These are phyloP conservation scores for Ocimum tenuiflorum DNA, from an alignment of 257 asterid genomes.

Conservation along the genomic window DNA sequence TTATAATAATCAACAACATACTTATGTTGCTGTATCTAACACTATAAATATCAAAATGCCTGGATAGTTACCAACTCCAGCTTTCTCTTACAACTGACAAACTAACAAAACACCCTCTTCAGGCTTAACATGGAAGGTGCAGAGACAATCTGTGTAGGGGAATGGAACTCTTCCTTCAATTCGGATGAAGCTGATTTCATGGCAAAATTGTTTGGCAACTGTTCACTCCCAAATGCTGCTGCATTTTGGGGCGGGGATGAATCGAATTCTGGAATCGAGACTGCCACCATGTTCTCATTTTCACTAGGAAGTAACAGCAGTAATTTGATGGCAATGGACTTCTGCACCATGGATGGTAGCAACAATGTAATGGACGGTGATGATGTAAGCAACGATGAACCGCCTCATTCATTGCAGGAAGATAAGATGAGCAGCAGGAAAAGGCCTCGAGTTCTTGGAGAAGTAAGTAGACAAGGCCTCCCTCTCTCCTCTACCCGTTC, in stretches of 20 bases:
- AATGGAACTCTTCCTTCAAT: slow-evolving; percentile 42
- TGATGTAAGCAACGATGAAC: slow-evolving; percentile 29
- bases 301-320: not conserved
- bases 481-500: not conserved
- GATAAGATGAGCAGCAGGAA: slow-evolving; percentile 32
- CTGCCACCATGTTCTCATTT: slow-evolving; percentile 22
- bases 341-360: slow-evolving; percentile 16
- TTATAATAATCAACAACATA: not conserved
- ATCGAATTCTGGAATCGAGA: slow-evolving; percentile 9
- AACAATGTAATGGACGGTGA: slow-evolving; percentile 29
- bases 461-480: slow-evolving; percentile 19
- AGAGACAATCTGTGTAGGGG: slow-evolving; percentile 35
- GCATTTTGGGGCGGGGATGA: slow-evolving; percentile 25
- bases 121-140: slow-evolving; percentile 36
- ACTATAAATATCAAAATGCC: slow-evolving; percentile 27
- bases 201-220: slow-evolving; percentile 47
- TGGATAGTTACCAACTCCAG: not conserved
- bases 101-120: not conserved
- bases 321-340: slow-evolving; percentile 29
- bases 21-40: slow-evolving; percentile 1
- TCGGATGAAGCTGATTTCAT: slow-evolving; percentile 53
- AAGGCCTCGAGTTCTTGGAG: slow-evolving; percentile 35
- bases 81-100: not conserved
- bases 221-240: slow-evolving; percentile 29
- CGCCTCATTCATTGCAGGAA: slow-evolving; percentile 16